Percentiles rank a stretch among this genome's conserved stretches.
phyloP scores from a whole-genome alignment of 345 rosid genomes.

The Odontarrhena argentea region DNA sequence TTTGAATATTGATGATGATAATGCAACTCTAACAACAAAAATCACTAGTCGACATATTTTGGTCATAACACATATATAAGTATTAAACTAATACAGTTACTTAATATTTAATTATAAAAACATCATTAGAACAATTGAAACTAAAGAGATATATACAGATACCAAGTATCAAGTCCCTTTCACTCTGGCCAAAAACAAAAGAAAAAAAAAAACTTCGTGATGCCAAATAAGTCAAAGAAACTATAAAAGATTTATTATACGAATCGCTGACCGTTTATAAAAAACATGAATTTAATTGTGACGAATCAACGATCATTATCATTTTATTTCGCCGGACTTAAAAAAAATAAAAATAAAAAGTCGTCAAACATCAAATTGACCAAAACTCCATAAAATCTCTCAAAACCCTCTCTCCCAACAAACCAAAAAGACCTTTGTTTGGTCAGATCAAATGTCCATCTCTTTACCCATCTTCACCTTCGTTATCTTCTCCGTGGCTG shows the following conservation, averaged over 20 bases:
- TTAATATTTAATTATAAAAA: neutral
- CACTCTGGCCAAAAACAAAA: neutral
- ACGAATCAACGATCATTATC: neutral
- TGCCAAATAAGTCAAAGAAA: constrained; percentile 19
- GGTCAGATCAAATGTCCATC: constrained; percentile 31
- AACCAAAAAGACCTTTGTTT: neutral
- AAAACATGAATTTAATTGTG: neutral
- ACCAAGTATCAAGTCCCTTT: constrained; percentile 3
- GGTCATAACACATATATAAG: too few species aligned
- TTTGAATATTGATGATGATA: too few species aligned
- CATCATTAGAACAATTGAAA: neutral
- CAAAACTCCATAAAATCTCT: constrained; percentile 16
- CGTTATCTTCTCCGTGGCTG: constrained; percentile 32
- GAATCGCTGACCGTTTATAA: constrained; percentile 24
- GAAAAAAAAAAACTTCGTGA: neutral
- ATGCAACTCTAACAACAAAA: too few species aligned
- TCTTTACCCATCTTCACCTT: constrained; percentile 19
- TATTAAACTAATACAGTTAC: too few species aligned
- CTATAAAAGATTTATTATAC: neutral
- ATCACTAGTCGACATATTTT: too few species aligned
- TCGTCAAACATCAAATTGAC: too few species aligned
- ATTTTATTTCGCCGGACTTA: too few species aligned
- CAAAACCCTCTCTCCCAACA: neutral
- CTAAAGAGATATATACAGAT: neutral
- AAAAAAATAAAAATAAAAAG: too few species aligned